Conservation (phyloP, 78 protist genomes). For the Creolimax fragrantissima region DNA sequence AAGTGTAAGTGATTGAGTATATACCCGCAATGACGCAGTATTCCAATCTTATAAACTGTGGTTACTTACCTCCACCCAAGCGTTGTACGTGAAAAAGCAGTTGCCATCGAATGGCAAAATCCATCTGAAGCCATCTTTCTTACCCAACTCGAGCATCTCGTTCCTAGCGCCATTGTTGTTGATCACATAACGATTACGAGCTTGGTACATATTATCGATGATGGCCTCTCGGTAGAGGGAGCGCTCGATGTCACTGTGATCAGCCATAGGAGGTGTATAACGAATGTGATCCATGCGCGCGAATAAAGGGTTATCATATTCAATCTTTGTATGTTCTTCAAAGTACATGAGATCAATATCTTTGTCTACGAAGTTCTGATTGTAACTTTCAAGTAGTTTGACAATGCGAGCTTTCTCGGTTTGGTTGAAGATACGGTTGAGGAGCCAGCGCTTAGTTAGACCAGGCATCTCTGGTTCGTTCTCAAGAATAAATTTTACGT, state of each 20-base stretch:
- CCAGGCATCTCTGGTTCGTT: conserved; percentile 5
- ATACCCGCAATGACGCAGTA: no score
- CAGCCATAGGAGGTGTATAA: background rate
- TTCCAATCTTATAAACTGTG: no score
- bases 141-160: background rate
- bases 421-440: background rate
- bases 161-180: conserved; percentile 32
- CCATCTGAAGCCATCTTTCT: background rate
- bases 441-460: background rate
- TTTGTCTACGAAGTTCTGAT: background rate
- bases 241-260: background rate
- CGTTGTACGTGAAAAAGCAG: conserved; percentile 1
- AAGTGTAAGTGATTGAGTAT: no score
- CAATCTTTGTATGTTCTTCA: background rate
- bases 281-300: background rate
- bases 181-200: conserved; percentile 2
- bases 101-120: conserved; percentile 23
- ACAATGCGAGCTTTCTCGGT: background rate
- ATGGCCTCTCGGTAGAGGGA: background rate
- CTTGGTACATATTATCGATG: conserved; percentile 1
- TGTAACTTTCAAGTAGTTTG: background rate
- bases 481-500: conserved; percentile 29
- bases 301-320: background rate
- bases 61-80: conserved; percentile 1
- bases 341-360: background rate